Conservation (phyloP, 192 early-diverging fungal genomes). For the Obelidium mucronatum region DNA sequence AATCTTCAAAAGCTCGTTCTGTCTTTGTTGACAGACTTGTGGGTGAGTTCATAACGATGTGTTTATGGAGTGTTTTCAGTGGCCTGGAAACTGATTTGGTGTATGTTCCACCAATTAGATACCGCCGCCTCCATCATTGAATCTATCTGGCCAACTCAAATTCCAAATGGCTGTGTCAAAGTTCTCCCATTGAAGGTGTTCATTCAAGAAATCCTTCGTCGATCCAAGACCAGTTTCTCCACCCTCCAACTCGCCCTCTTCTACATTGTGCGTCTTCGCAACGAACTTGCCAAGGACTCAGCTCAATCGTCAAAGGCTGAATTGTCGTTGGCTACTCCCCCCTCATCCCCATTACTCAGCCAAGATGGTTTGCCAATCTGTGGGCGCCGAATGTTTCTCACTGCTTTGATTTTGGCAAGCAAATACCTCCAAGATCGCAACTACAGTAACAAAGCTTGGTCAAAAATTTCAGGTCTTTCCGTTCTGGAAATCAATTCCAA, state of each 20-base stretch:
- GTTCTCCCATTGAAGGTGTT: slow-evolving; percentile 68
- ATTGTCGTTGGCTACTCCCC: neutral
- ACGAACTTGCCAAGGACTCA: slow-evolving; percentile 19
- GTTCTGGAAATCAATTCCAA: slow-evolving; percentile 79
- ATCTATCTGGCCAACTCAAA: slow-evolving; percentile 53
- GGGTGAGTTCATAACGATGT: slow-evolving; percentile 41
- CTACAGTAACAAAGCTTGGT: slow-evolving; percentile 75
- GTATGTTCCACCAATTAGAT: slow-evolving; percentile 42
- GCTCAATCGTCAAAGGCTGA: neutral
- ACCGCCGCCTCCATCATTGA: slow-evolving; percentile 73
- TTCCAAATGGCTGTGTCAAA: neutral
- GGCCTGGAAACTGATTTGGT: slow-evolving; percentile 16
- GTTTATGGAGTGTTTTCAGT: slow-evolving; percentile 10
- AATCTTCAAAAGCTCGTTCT: slow-evolving; percentile 10
- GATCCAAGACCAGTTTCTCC: slow-evolving; percentile 79
- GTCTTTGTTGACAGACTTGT: slow-evolving; percentile 55
- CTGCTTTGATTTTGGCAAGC: slow-evolving; percentile 70
- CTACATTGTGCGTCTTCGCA: slow-evolving; percentile 69
- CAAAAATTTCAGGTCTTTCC: slow-evolving; percentile 80
- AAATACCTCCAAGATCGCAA: slow-evolving; percentile 76
- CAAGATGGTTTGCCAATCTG: slow-evolving; percentile 37
- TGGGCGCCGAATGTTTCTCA: slow-evolving; percentile 70
- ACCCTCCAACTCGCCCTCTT: slow-evolving; percentile 81
- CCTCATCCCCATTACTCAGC: slow-evolving; percentile 46
- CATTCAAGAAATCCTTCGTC: slow-evolving; percentile 76